A percentile compares a stretch with the other conserved stretches of the same genome.
These are phyloP conservation scores for Solanum piurae DNA, from an alignment of 257 asterid genomes.

Conservation along the genomic window DNA sequence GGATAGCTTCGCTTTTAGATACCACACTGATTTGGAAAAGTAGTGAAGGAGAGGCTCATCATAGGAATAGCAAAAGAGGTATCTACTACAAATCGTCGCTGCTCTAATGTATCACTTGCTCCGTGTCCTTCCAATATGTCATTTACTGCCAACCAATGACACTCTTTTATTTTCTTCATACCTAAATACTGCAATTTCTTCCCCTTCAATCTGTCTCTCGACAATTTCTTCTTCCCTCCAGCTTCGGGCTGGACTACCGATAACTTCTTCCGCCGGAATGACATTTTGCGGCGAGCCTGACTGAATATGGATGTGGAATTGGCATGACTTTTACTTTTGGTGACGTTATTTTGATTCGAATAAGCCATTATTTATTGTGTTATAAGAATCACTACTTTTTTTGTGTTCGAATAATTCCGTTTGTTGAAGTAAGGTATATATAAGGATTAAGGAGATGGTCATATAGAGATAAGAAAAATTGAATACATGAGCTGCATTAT, in stretches of 20 bases:
- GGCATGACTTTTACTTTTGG: neutral
- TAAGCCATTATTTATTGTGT: constrained; percentile 13
- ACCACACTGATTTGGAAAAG: neutral
- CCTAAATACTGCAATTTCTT: constrained; percentile 1
- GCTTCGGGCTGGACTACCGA: constrained; percentile 31
- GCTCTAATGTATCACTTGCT: constrained; percentile 38
- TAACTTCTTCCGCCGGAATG: constrained; percentile 17
- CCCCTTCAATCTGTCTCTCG: constrained; percentile 32
- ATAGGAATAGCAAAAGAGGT: constrained; percentile 60
- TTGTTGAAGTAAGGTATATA: neutral
- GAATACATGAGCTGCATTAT: neutral
- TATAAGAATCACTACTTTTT: neutral
- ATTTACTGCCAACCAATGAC: constrained; percentile 17
- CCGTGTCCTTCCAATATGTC: constrained; percentile 34
- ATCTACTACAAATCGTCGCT: constrained; percentile 31
- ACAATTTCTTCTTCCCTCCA: constrained; percentile 28
- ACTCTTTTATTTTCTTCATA: constrained; percentile 31
- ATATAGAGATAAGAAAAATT: neutral
- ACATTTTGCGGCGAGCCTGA: constrained; percentile 20
- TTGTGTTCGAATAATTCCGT: neutral
- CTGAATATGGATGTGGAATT: neutral
- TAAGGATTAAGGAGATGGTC: neutral
- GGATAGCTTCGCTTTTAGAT: neutral
- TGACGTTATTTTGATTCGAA: neutral
- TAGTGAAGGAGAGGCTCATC: constrained; percentile 39